Evolutionary conservation across 495 filamentous ascomycete genomes (phyloP), one percentile per base, ranked within the genome.

Genomic region (Cairneyella variabilis): DNA sequence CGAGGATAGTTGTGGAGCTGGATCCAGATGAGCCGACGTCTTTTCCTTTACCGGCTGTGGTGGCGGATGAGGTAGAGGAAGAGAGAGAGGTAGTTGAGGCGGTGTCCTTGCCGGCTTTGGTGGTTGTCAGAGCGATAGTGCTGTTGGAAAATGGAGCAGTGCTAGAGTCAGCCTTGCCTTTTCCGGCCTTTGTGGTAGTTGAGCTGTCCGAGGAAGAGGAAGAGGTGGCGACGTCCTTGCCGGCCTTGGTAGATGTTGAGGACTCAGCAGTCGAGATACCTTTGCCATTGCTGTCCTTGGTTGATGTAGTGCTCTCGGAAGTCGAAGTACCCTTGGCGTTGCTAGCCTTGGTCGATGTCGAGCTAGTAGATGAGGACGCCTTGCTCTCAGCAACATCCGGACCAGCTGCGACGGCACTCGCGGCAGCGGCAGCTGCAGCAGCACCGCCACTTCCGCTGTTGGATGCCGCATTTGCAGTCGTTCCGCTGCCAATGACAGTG

Each of bases 401-500:
- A n/a, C 55, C 49, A 21, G 34, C 30, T 10, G 41, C 38, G n/a
- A 54, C 56, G 14, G 46, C 57, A 8, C 14, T 26, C 6, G 38
- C 30, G 0, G 53, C 58, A 2, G 30, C 7, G 10, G 44, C 55
- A 0, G 60, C 53, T 26, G 53, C 53, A 2, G 60, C 60, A 9
- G 34, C 5, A 16, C 54, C 56, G 5, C 40, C 30, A 36, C 39
- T 25, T 11, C 54, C 54, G 25, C 37, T 37, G 27, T 54, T 60
- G 1, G 51, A 38, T n/a, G 48, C 59, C 10, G 21, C 52, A 43
- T 67, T 66, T 11, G 27, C 55, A 32, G 37, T 53, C 10, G 18
- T 47, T 14, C 57, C 59, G 10, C 18, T 53, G 0, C 60, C 59
- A 50, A 49, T 59, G 37, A 58, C 57, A 14, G 57, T 67, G 66